These are phyloP conservation scores for Mucor piriformis DNA, from an alignment of 371 early-diverging fungal genomes.

Conservation along the genomic window DNA sequence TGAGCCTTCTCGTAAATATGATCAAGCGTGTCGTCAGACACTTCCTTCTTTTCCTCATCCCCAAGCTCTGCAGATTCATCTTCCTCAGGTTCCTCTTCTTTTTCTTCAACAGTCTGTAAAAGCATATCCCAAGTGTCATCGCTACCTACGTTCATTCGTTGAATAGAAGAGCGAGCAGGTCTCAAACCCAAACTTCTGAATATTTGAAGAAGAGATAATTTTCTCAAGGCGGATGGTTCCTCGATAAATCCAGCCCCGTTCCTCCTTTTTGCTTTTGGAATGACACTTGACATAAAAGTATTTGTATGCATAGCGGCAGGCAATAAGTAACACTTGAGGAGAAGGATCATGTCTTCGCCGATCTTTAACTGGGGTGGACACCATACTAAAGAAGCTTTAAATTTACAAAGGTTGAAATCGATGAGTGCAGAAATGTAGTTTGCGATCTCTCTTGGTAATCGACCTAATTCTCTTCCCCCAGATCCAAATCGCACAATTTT, in stretches of 20 bases:
- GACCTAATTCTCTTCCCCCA: conserved; percentile 46
- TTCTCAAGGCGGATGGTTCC: conserved; percentile 32
- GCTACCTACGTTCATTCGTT: conserved; percentile 23
- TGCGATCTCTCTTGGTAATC: conserved; percentile 47
- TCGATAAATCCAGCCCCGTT: not conserved
- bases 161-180: conserved; percentile 42
- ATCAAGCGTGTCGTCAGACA: conserved; percentile 61
- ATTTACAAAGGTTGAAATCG: conserved; percentile 51
- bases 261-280: conserved; percentile 4
- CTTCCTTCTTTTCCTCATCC: conserved; percentile 48
- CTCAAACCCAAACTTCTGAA: conserved; percentile 43
- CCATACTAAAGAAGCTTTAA: conserved; percentile 50
- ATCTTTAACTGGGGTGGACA: conserved; percentile 38
- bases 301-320: conserved; percentile 32
- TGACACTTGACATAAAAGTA: not conserved
- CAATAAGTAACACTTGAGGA: conserved; percentile 46
- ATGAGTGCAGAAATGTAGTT: conserved; percentile 52
- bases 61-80: conserved; percentile 15
- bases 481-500: conserved; percentile 57
- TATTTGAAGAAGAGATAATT: conserved; percentile 49
- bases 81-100: conserved; percentile 3
- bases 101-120: conserved; percentile 22
- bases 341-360: conserved; percentile 57
- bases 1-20: conserved; percentile 67
- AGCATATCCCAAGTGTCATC: conserved; percentile 33